Percentiles rank a stretch among this genome's conserved stretches.
These are phyloP conservation scores for Xylaria palmicola DNA, from an alignment of 495 filamentous ascomycete genomes.

Conservation along the genomic window DNA sequence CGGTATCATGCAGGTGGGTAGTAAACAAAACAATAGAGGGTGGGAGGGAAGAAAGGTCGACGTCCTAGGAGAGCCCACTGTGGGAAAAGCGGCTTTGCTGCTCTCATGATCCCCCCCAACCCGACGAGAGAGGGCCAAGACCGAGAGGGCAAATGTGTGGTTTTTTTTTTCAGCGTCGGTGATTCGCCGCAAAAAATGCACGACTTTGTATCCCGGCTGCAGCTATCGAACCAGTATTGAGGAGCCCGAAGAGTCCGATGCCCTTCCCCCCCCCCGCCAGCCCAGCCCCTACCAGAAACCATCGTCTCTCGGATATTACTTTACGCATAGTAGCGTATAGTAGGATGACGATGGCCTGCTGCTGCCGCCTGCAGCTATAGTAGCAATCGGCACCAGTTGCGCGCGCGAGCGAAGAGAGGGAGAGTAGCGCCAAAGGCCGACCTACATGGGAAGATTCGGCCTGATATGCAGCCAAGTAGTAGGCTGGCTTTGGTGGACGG, in stretches of 20 bases:
- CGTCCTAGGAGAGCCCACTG: too few relatives aligned
- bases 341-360: not conserved
- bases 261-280: not conserved
- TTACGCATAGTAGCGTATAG: too few relatives aligned
- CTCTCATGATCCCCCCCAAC: too few relatives aligned
- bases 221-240: too few relatives aligned
- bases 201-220: too few relatives aligned
- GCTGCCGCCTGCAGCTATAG: not conserved
- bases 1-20: conserved; percentile 14
- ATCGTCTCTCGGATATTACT: too few relatives aligned
- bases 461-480: not conserved
- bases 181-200: not conserved
- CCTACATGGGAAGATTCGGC: not conserved
- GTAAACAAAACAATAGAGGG: conserved; percentile 4
- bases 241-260: not conserved
- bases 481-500: not conserved
- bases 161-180: too few relatives aligned
- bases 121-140: too few relatives aligned
- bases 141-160: too few relatives aligned
- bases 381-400: conserved; percentile 6
- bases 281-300: not conserved
- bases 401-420: not conserved
- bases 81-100: too few relatives aligned
- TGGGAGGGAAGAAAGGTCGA: too few relatives aligned
- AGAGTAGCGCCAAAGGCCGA: too few relatives aligned